phyloP scores from a whole-genome alignment of 345 rosid species.

The Pugionium dolabratum region DNA sequence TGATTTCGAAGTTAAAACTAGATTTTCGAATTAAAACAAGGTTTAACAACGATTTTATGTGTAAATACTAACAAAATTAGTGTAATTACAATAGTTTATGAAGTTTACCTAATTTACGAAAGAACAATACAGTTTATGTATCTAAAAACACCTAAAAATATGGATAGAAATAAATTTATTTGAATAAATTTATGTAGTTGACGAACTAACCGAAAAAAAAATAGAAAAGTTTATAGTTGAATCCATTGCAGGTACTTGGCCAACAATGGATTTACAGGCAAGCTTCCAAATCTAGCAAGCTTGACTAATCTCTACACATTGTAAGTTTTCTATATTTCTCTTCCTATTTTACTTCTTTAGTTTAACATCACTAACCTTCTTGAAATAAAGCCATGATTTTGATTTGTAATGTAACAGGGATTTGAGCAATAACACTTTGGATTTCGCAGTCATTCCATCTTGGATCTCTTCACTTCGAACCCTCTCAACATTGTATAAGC shows the following conservation, averaged over 20 bases:
- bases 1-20: too few species aligned
- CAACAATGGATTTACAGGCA: constrained; percentile 61
- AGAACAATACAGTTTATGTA: too few species aligned
- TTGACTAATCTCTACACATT: constrained; percentile 55
- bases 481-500: constrained; percentile 66
- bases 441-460: constrained; percentile 49
- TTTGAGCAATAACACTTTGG: constrained; percentile 73
- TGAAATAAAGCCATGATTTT: not conserved
- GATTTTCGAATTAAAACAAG: too few species aligned
- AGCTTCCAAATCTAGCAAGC: constrained; percentile 60
- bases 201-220: too few species aligned
- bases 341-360: not conserved
- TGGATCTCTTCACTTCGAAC: constrained; percentile 57
- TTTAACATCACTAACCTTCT: not conserved
- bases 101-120: too few species aligned
- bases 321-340: constrained; percentile 50
- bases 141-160: too few species aligned
- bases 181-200: too few species aligned
- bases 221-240: constrained; percentile 13
- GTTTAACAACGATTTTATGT: too few species aligned
- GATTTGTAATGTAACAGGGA: constrained; percentile 52
- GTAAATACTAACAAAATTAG: too few species aligned
- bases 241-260: constrained; percentile 62
- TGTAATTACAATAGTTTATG: too few species aligned
- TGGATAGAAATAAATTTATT: too few species aligned